Percentiles rank a stretch among this genome's conserved stretches.
These are phyloP conservation scores for Fusarium succisae DNA, from an alignment of 2,329 filamentous ascomycete species.

Conservation along the genomic window DNA sequence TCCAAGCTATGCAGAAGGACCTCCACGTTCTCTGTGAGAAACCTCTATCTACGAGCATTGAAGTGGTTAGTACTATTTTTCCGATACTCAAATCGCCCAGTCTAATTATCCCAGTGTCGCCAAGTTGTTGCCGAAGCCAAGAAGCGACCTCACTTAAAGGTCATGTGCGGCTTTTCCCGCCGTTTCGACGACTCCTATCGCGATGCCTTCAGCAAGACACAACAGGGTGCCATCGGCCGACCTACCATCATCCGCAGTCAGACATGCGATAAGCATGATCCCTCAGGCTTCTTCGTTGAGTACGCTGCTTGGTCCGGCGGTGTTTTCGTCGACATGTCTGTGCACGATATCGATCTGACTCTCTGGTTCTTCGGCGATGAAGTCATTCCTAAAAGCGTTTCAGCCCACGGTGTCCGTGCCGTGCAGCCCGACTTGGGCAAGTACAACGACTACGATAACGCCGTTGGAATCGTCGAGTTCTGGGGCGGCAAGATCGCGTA, in stretches of 20 bases:
- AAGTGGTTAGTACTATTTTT: slow-evolving; percentile 4
- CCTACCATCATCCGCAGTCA: slow-evolving; percentile 70
- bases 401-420: slow-evolving; percentile 43
- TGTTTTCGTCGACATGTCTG: slow-evolving; percentile 75
- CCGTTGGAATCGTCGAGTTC: slow-evolving; percentile 70
- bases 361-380: slow-evolving; percentile 48
- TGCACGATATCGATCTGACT: slow-evolving; percentile 68
- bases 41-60: slow-evolving; percentile 62
- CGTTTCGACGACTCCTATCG: slow-evolving; percentile 56
- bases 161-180: slow-evolving; percentile 55
- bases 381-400: slow-evolving; percentile 41
- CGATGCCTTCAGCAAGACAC: slow-evolving; percentile 63
- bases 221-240: slow-evolving; percentile 64
- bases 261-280: slow-evolving; percentile 73
- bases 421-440: slow-evolving; percentile 43
- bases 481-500: slow-evolving; percentile 70
- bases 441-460: slow-evolving; percentile 46
- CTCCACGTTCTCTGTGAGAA: slow-evolving; percentile 70
- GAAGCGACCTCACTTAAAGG: slow-evolving; percentile 65
- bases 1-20: slow-evolving; percentile 63
- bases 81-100: not conserved
- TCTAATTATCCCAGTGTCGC: not conserved
- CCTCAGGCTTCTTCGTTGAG: slow-evolving; percentile 72
- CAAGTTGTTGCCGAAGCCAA: slow-evolving; percentile 27
- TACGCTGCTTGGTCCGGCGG: slow-evolving; percentile 72